Percentiles rank a stretch among this genome's conserved stretches.
Conservation (phyloP, 257 asterid genomes). For the Sherardia arvensis region DNA sequence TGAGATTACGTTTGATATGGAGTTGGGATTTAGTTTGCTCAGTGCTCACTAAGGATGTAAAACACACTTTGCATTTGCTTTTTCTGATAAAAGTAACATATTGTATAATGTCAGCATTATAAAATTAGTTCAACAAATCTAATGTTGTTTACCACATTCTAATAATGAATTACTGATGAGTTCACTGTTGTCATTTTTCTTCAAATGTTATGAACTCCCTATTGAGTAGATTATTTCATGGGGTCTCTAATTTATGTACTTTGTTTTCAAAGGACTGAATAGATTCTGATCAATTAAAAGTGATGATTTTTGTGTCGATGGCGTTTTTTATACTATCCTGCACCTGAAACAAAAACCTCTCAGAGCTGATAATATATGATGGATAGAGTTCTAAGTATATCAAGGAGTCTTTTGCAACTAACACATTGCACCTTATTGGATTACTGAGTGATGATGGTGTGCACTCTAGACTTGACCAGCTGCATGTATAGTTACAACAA, state of each 20-base stretch:
- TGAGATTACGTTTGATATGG: not conserved
- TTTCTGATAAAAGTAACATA: no score
- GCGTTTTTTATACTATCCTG: not conserved
- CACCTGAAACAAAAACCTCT: not conserved
- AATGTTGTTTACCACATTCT: not conserved
- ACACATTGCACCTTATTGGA: conserved; percentile 83
- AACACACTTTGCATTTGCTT: no score
- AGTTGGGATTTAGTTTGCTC: not conserved
- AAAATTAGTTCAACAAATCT: no score
- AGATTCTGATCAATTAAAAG: not conserved
- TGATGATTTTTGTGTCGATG: not conserved
- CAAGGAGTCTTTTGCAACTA: conserved; percentile 55
- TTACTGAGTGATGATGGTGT: conserved; percentile 90
- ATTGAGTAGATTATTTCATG: not conserved
- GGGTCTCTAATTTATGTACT: not conserved
- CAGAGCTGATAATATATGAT: conserved; percentile 67
- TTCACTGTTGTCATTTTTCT: not conserved
- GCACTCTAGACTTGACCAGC: conserved; percentile 76
- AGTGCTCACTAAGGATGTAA: not conserved
- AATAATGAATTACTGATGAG: not conserved
- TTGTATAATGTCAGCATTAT: not conserved
- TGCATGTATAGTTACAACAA: conserved; percentile 39
- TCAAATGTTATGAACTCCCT: not conserved
- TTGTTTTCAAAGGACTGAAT: not conserved
- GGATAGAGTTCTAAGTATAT: conserved; percentile 72